Evolutionary conservation across 164 flowering plant species (phyloP).

Genomic region (Aristolochia californica): DNA sequence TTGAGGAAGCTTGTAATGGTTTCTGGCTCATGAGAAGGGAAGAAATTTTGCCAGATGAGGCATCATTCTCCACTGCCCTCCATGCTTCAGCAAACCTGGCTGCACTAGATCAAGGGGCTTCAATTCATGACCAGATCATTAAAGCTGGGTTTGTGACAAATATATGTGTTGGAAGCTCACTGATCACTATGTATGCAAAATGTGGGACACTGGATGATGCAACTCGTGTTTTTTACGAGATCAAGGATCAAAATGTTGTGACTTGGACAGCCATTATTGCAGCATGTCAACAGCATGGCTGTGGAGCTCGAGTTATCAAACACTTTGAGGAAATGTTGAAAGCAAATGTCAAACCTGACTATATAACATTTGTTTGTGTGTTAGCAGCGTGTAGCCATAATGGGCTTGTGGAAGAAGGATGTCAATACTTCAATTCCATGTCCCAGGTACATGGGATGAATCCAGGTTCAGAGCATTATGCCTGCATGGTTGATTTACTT

Average conservation of each 20-base stretch:
- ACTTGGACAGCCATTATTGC: constrained; percentile 59
- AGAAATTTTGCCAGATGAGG: constrained; percentile 31
- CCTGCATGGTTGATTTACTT: constrained; percentile 66
- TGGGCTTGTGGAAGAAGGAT: constrained; percentile 45
- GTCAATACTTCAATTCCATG: constrained; percentile 42
- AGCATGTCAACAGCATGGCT: constrained; percentile 53
- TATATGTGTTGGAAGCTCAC: constrained; percentile 29
- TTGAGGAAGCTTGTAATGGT: constrained; percentile 42
- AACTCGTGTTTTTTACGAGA: constrained; percentile 30
- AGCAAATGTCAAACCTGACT: constrained; percentile 38
- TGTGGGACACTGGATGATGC: constrained; percentile 47
- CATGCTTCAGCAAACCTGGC: constrained; percentile 47
- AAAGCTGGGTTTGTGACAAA: constrained; percentile 36
- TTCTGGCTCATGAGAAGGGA: constrained; percentile 47
- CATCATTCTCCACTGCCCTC: constrained; percentile 23
- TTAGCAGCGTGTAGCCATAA: constrained; percentile 60
- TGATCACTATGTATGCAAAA: constrained; percentile 55
- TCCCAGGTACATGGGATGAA: constrained; percentile 19
- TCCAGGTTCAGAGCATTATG: constrained; percentile 55
- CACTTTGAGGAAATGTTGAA: constrained; percentile 42
- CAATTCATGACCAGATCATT: constrained; percentile 37
- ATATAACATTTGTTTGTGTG: constrained; percentile 47
- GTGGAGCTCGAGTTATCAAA: constrained; percentile 31
- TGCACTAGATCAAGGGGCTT: constrained; percentile 34
- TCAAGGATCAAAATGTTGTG: constrained; percentile 33